Evolutionary conservation across 257 asterid species (phyloP).

Genomic region (Knoxia roxburghii): DNA sequence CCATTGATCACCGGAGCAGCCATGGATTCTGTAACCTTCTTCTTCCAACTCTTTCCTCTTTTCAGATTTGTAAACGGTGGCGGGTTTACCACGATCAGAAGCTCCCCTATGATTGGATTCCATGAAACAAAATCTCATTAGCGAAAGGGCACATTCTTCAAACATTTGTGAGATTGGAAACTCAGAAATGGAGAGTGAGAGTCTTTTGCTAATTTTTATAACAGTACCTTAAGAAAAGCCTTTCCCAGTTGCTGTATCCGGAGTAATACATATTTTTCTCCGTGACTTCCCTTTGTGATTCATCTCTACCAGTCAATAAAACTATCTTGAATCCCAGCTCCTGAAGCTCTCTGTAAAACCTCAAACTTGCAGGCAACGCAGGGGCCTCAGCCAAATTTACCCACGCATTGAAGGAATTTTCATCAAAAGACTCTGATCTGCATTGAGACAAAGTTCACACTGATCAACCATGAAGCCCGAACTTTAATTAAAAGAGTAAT

Average conservation of each 20-base stretch:
- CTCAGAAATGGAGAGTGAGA: no score
- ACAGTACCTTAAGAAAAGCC: constrained; percentile 76
- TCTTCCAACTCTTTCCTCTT: constrained; percentile 68
- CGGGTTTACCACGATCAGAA: constrained; percentile 52
- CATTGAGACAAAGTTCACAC: constrained; percentile 4
- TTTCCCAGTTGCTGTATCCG: constrained; percentile 76
- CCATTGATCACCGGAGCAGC: constrained; percentile 94
- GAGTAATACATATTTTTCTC: constrained; percentile 42
- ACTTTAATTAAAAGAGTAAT: neutral
- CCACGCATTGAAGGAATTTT: constrained; percentile 54
- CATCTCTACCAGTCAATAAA: constrained; percentile 70
- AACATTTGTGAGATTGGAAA: no score
- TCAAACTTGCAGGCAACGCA: constrained; percentile 61
- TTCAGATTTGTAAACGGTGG: constrained; percentile 66
- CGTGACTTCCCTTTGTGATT: constrained; percentile 66
- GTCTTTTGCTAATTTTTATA: no score
- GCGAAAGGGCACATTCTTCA: neutral
- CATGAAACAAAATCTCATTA: constrained; percentile 1
- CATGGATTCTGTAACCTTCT: constrained; percentile 66
- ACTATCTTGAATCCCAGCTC: constrained; percentile 57
- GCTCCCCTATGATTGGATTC: constrained; percentile 53
- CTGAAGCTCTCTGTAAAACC: constrained; percentile 55
- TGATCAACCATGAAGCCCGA: neutral
- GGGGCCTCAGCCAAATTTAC: constrained; percentile 69
- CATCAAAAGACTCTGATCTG: constrained; percentile 64